Evolutionary conservation across 257 asterid species (phyloP).

Genomic region (Jaltomata sinuosa): DNA sequence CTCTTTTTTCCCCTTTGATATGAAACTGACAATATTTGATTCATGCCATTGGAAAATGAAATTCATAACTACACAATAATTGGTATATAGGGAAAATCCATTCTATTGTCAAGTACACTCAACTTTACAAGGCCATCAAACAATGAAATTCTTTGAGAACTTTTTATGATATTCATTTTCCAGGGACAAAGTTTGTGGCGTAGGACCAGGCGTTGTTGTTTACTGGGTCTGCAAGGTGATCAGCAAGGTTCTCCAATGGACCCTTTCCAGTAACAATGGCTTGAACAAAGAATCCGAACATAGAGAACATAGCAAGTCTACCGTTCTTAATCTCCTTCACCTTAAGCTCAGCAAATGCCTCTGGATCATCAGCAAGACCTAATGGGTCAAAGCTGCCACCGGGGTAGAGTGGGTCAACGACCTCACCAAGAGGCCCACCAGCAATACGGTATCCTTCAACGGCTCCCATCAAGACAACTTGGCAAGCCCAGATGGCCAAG

Average conservation of each 20-base stretch:
- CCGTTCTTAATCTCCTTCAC: background rate
- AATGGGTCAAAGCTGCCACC: background rate
- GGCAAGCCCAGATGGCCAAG: background rate
- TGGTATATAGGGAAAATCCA: background rate
- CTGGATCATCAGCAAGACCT: background rate
- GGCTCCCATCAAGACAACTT: background rate
- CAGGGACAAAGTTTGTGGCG: background rate
- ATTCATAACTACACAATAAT: background rate
- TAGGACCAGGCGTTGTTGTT: background rate
- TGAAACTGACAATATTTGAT: background rate
- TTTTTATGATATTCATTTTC: background rate
- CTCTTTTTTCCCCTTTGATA: background rate
- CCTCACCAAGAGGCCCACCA: background rate
- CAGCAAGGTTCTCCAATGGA: conserved; percentile 55
- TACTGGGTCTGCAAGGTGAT: conserved; percentile 51
- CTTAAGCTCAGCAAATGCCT: background rate
- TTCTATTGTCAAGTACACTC: background rate
- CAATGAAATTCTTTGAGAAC: no score
- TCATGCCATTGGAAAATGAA: background rate
- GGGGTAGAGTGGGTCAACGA: background rate
- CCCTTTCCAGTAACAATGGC: conserved; percentile 63
- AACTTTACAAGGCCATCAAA: background rate
- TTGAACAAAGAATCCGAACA: conserved; percentile 47
- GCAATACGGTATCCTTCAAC: background rate
- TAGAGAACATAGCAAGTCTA: background rate